A percentile compares a stretch with the other conserved stretches of the same genome.
phyloP scores from a whole-genome alignment of 495 filamentous ascomycete species.

The Penicillium psychrofluorescens region DNA sequence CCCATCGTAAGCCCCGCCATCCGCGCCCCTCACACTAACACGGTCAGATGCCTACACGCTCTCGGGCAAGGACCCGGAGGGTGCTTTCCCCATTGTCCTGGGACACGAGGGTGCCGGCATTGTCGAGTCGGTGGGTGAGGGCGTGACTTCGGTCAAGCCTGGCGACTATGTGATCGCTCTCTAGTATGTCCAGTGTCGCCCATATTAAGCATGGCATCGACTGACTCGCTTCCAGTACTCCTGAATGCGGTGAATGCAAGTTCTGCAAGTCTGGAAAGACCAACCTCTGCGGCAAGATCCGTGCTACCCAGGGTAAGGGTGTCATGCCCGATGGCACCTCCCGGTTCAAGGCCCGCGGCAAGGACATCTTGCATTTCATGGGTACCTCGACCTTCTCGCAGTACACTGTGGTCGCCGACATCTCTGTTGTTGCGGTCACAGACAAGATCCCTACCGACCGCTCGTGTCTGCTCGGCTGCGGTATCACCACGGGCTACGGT shows the following conservation, averaged over 20 bases:
- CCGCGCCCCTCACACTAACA: neutral
- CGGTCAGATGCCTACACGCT: constrained; percentile 88
- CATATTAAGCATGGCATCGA: neutral
- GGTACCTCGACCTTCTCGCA: constrained; percentile 97
- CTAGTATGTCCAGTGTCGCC: constrained; percentile 52
- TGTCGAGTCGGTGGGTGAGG: constrained; percentile 95
- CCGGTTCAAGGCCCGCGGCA: constrained; percentile 88
- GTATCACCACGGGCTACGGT: constrained; percentile 97
- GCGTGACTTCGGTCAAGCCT: constrained; percentile 86
- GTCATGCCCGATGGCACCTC: constrained; percentile 98
- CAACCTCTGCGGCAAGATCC: constrained; percentile 98
- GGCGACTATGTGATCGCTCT: constrained; percentile 81
- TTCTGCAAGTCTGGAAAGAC: constrained; percentile 99
- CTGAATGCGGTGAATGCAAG: constrained; percentile 96
- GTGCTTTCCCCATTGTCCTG: constrained; percentile 92
- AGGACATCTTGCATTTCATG: constrained; percentile 97
- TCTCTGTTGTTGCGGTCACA: constrained; percentile 92
- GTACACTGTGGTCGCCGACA: constrained; percentile 97
- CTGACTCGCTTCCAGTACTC: constrained; percentile 54
- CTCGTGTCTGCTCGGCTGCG: constrained; percentile 91
- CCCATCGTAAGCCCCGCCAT: too few species aligned
- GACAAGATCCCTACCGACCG: constrained; percentile 90
- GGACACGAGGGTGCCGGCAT: constrained; percentile 96
- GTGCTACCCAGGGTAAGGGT: constrained; percentile 89
- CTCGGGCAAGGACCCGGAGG: constrained; percentile 96